These are phyloP conservation scores for Ilyonectria sp. DNA, from an alignment of 2,329 filamentous ascomycete genomes.

Conservation along the genomic window DNA sequence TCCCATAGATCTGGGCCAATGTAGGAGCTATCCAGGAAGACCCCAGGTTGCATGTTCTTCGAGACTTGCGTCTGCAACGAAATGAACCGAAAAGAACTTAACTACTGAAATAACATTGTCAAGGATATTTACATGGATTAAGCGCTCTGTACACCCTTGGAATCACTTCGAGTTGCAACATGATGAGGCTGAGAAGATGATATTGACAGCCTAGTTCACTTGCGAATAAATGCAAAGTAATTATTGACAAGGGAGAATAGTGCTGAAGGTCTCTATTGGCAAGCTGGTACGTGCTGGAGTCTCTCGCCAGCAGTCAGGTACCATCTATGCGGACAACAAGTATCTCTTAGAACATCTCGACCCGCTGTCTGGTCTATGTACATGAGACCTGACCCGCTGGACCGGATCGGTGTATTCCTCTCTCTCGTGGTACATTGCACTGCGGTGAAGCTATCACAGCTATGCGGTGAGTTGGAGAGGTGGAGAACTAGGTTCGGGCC, in stretches of 20 bases:
- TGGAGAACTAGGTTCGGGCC: neutral
- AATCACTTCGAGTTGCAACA: neutral
- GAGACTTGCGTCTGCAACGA: too few relatives aligned
- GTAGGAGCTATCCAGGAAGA: too few relatives aligned
- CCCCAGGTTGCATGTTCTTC: too few relatives aligned
- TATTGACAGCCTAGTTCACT: neutral
- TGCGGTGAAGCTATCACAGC: neutral
- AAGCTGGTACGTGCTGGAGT: neutral
- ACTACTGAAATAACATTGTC: neutral
- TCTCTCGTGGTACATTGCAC: neutral
- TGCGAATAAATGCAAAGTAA: neutral
- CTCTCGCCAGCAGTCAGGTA: neutral
- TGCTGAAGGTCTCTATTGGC: neutral
- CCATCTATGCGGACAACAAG: neutral
- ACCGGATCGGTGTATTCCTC: neutral
- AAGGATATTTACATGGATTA: neutral
- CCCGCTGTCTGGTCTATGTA: neutral
- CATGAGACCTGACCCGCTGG: neutral
- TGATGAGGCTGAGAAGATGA: neutral
- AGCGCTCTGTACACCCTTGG: neutral
- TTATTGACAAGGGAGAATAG: neutral
- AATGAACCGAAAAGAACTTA: too few relatives aligned
- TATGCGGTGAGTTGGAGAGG: neutral
- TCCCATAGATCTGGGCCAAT: too few relatives aligned
- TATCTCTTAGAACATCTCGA: neutral